phyloP scores from a whole-genome alignment of 192 early-diverging fungal genomes.

The Rhizophagus clarus region DNA sequence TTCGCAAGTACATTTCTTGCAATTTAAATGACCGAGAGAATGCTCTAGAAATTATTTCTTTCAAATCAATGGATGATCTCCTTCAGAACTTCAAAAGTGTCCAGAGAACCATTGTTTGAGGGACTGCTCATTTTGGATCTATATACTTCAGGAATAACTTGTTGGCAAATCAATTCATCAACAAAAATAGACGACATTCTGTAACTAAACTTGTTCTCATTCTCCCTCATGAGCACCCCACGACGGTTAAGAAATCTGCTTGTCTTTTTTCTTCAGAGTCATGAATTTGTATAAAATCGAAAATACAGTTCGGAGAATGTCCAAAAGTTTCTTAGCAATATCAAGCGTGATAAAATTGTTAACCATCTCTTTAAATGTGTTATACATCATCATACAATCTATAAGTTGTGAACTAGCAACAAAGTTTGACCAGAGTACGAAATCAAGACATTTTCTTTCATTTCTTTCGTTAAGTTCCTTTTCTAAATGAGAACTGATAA shows the following conservation, averaged over 20 bases:
- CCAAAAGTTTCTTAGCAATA: neutral
- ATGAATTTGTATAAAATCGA: too few relatives aligned
- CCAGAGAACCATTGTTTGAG: slow-evolving; percentile 24
- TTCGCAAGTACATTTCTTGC: slow-evolving; percentile 20
- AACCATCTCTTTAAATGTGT: slow-evolving; percentile 24
- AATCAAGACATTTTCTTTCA: too few relatives aligned
- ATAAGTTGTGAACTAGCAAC: neutral
- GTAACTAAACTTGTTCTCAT: slow-evolving; percentile 3
- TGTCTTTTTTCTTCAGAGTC: too few relatives aligned
- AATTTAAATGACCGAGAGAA: too few relatives aligned
- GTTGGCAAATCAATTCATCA: slow-evolving; percentile 15
- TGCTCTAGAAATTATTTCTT: slow-evolving; percentile 28
- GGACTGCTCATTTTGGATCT: slow-evolving; percentile 28
- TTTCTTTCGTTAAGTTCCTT: slow-evolving; percentile 1
- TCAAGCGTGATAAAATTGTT: neutral
- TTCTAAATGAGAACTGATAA: neutral
- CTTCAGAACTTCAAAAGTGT: slow-evolving; percentile 33
- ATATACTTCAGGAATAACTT: slow-evolving; percentile 29
- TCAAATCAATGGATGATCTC: slow-evolving; percentile 29
- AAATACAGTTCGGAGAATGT: slow-evolving; percentile 20
- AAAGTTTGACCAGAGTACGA: slow-evolving; percentile 16
- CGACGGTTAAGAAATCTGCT: slow-evolving; percentile 9
- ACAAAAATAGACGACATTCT: slow-evolving; percentile 28
- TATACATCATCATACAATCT: slow-evolving; percentile 5
- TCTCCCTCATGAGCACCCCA: neutral